phyloP scores from a whole-genome alignment of 179 eudicot species.

The Gypsophila paniculata region DNA sequence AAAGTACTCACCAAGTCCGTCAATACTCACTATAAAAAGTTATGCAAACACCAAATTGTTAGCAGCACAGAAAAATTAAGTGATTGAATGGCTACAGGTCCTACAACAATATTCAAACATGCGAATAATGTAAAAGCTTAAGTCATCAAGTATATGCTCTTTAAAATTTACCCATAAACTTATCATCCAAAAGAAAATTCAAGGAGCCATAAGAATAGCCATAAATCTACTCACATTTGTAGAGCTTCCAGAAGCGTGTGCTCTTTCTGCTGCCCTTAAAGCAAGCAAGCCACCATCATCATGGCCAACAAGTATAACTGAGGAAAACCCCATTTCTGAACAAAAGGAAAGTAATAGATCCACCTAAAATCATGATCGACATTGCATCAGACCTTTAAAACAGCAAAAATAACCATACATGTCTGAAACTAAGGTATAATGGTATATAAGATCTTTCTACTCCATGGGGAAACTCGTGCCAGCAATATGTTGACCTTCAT shows the following conservation, averaged over 20 bases:
- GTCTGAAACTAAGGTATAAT: neutral
- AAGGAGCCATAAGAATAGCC: neutral
- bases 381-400: neutral
- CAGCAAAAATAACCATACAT: neutral
- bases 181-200: too few species aligned
- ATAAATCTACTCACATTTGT: constrained; percentile 46
- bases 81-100: too few species aligned
- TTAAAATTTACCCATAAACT: neutral
- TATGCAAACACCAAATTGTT: too few species aligned
- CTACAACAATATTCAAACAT: too few species aligned
- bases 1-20: too few species aligned
- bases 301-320: constrained; percentile 91
- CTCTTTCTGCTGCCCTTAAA: constrained; percentile 71
- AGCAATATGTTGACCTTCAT: too few species aligned
- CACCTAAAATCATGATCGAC: constrained; percentile 49
- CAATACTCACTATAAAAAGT: neutral
- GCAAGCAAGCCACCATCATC: constrained; percentile 97
- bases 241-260: constrained; percentile 43
- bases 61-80: too few species aligned
- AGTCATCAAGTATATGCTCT: neutral
- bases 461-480: neutral
- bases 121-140: too few species aligned
- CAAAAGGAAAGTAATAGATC: constrained; percentile 88
- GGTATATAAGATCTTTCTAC: neutral
- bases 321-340: constrained; percentile 77